Conservation (phyloP, 257 asterid species). For the Forsythia viridissima region DNA sequence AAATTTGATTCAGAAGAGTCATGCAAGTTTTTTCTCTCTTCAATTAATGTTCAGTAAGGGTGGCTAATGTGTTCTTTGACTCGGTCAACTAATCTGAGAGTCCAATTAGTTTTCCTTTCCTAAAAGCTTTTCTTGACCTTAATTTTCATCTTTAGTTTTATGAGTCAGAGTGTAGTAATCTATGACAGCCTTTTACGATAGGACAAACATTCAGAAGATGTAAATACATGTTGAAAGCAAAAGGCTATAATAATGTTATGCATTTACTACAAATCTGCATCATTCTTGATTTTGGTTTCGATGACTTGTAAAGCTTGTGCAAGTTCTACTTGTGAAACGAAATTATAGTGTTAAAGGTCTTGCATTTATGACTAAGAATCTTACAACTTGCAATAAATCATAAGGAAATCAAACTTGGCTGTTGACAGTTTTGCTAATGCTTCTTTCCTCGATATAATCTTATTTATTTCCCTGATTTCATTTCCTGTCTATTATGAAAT, state of each 20-base stretch:
- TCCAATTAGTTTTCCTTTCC: neutral
- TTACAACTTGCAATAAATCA: neutral
- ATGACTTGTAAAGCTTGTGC: neutral
- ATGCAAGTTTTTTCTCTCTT: neutral
- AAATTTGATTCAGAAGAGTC: neutral
- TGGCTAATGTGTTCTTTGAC: neutral
- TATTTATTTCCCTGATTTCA: neutral
- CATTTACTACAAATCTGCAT: neutral
- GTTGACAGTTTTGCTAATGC: neutral
- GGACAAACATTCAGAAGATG: neutral
- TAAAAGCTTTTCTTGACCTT: neutral
- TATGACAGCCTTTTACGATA: neutral
- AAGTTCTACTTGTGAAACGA: neutral
- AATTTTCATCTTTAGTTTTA: neutral
- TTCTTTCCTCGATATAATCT: neutral
- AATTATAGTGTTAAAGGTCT: neutral
- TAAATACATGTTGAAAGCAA: neutral
- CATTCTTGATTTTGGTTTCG: no score
- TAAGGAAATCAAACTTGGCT: neutral
- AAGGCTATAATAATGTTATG: neutral
- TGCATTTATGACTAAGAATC: neutral
- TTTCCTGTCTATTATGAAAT: neutral
- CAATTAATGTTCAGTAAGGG: neutral
- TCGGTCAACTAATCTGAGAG: neutral
- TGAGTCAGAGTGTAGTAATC: neutral